Base-by-base conservation (phyloP, 2,329 filamentous ascomycete genomes). In the Gaeumannomyces sp. region DNA sequence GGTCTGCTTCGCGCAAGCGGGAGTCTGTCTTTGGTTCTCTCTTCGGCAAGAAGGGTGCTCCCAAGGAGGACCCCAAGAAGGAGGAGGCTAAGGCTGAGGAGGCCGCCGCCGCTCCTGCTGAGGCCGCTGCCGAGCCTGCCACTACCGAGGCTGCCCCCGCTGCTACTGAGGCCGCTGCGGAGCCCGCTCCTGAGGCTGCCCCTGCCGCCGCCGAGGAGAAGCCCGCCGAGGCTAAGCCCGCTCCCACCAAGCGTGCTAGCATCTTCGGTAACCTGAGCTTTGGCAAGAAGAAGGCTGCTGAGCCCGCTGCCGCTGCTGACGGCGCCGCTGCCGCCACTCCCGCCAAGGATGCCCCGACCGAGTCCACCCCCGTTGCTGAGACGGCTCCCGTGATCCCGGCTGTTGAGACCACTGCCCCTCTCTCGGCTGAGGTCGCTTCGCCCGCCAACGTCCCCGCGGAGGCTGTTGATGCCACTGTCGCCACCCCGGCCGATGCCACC, bases 1-100 rank as follows among this genome's bases (percentile, higher is more conserved):
- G 86, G 72, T 88, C 85, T 70, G 81, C 82, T 62, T 88, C 85
- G 74, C 83, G 84, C 73, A 89, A 89, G 85, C 86, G 87, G 63
- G 77, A 79, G 60, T 89, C 86, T 64, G 84, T 89, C 78, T 88
- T 89, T 71, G 83, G 83, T 70, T 78, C 73, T 71, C 80, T 88
- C 68, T 74, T 82, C 8, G 80, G 82, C 71, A 84, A 85, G 78
- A 86, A 85, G 78, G 81, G 83, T 65, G 77, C 80, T 72, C 77
- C 77, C 73, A 76, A 76, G 69, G 77, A 78, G 65, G 78, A 73
- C 65, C 68, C 71, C 68, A 67, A 68, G 58, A 73, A 70, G 56
- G 71, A 71, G 64, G 71, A 74, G 68, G 65, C 68, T 63, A 65
- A 72, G 16, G 73, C 69, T 35, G 74, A 76, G 66, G 76, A 78